These are phyloP conservation scores for Juglanconis oblonga DNA, from an alignment of 2,329 filamentous ascomycete species.

Conservation along the genomic window DNA sequence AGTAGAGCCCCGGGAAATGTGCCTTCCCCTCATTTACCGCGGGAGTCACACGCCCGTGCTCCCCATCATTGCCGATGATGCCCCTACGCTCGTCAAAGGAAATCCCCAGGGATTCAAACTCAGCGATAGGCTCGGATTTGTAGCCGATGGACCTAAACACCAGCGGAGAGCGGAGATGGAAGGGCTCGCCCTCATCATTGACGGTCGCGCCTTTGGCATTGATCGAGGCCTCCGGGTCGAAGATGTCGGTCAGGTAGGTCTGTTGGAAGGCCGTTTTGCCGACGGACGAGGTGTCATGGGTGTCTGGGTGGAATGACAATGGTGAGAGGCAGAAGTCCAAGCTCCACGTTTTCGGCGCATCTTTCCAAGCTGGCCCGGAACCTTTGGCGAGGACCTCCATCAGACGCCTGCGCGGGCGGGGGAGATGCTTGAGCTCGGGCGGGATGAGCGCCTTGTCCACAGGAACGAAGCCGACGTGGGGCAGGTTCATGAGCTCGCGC, in stretches of 20 bases:
- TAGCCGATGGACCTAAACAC: conserved; percentile 97
- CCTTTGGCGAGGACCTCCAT: conserved; percentile 81
- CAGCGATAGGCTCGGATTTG: conserved; percentile 73
- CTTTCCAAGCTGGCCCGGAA: conserved; percentile 47
- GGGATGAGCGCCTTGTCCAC: conserved; percentile 67
- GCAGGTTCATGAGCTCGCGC: conserved; percentile 79
- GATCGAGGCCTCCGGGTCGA: conserved; percentile 49
- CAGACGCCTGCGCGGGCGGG: conserved; percentile 71
- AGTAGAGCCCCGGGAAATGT: conserved; percentile 71
- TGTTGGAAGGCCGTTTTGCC: conserved; percentile 66
- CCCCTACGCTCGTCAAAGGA: conserved; percentile 74
- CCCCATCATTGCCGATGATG: conserved; percentile 77
- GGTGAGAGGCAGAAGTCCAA: conserved; percentile 85
- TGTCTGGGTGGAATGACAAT: conserved; percentile 57
- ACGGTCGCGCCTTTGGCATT: conserved; percentile 42
- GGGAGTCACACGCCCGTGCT: conserved; percentile 63
- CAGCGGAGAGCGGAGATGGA: conserved; percentile 48
- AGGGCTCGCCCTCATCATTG: conserved; percentile 40
- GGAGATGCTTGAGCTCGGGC: conserved; percentile 62
- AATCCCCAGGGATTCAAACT: conserved; percentile 70
- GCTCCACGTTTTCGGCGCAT: conserved; percentile 69
- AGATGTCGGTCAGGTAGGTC: conserved; percentile 53
- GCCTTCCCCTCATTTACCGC: conserved; percentile 26
- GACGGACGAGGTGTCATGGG: conserved; percentile 46
- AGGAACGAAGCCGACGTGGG: conserved; percentile 67